Base-by-base conservation (phyloP, 2,329 filamentous ascomycete species). In the Didymella exigua region DNA sequence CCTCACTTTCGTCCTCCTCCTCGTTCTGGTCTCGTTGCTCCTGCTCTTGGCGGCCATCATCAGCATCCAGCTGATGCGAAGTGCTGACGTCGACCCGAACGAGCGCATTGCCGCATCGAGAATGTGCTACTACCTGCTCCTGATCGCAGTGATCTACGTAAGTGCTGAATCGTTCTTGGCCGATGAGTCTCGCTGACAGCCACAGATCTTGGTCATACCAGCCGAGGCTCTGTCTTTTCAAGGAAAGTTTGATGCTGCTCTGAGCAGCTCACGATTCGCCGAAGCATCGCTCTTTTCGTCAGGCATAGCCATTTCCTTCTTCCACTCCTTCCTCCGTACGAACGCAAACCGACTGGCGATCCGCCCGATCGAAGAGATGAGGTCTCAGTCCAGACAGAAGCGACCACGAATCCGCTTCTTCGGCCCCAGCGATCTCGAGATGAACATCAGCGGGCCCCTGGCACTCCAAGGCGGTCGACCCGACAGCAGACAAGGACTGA, bases 311-410 rank as follows among this genome's bases (percentile, higher is more conserved):
- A 86, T 84, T 14, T 85, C 86, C 4, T 82, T 86, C 14, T 78
- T 89, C 21, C 87, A 89, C 62, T 76, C 90, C 8, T 87, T 89
- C 63, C 78, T 90, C 44, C 83, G 87, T 60, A 85, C 86, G 3
- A 87, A 85, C 60, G 84, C 81, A 13, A 78, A 82, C 11, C 80
- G 82, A 11, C 83, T 83, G 23, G 84, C 86, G 45, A 79, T 81
- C 58, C 75, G 81, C 73, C 73, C 50, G 76, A 78, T 62, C 76
- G 77, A 69, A 78, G 79, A 72, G 79, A 79, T 74, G 63, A 65
- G 61, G n/a, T 43, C 59, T 2, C 47, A 62, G 18, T 36, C 64
- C 21, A 68, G 79, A 77, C 60, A 80, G 78, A 65, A 78, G 72
- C 65, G 81, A 76, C 77, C 81, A 45, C 76, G 76, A 47, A 79